Base-by-base conservation (phyloP, 352 stramenopile species). In the Pythium graminicola region DNA sequence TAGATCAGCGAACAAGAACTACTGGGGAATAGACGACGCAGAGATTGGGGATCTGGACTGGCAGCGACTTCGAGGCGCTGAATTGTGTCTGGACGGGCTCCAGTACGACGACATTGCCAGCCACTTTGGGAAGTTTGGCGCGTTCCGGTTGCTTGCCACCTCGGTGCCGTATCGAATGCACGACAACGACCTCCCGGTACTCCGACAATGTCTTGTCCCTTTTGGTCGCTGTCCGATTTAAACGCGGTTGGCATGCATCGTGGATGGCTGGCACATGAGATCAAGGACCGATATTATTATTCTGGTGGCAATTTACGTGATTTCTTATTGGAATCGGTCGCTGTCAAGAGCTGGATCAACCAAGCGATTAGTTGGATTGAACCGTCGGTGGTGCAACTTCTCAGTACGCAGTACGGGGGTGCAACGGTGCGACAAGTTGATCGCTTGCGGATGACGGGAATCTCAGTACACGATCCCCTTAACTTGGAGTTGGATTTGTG, bases 191-290 rank as follows among this genome's bases (percentile, higher is more conserved):
- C 9, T 14, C 31, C 31, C 31, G 9, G 31, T 36, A 9, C 31
- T 36, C 31, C 9, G 14, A 14, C 31, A 36, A 36, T 14, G 31
- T 36, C 31, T 36, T 14, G 56, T 44, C 46, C 62, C 6, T 69
- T 64, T 54, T 69, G 61, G 55, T 65, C 61, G 2, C n/a, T 19
- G 14, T 62, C 35, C 6, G 51, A 69, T 62, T 47, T 69, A 51
- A 62, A 47, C 31, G 33, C 29, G 24, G 52, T 69, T 62, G 61
- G 55, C n/a, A 32, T 22, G 33, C 61, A 56, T 52, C 3, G 29
- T 48, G 7, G 45, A 26, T 65, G 56, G 50, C 40, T 14, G 23
- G 14, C 60, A 43, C 50, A 44, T 19, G 22, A 57, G 10, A 66
- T 62, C 51, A 62, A 62, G 39, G n/a, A 66, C 10, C 38, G 39